Evolutionary conservation across 306 rosid genomes (phyloP), one percentile per base, ranked within the genome.

Genomic region (Castanea mollissima): DNA sequence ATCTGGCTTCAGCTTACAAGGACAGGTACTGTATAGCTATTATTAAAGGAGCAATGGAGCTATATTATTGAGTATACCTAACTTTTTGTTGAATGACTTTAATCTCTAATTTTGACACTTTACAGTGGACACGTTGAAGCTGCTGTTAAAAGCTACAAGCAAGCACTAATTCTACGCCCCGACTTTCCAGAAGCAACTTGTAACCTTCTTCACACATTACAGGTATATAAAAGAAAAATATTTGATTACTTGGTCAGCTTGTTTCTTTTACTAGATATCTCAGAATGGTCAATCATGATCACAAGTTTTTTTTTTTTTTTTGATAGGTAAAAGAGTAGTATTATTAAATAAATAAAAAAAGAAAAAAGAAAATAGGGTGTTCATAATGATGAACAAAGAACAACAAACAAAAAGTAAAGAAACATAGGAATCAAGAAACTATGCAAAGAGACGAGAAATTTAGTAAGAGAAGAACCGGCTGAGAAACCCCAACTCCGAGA

Each of bases 101-200:
- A 55, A 69, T 75, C 29, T 27, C n/a, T 19, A 46, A 20, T 41
- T 76, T 72, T 62, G 73, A 49, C 67, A 4, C 82, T 77, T 77
- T 76, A 76, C 89, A 96, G 99, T 87, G 98, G 97, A 78, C 98
- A 20, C 78, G 99, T 96, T 58, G 99, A 96, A 81, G 94, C 89
- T 65, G 98, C 99, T 76, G 85, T 91, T 16, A 91, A 89, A 87
- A 89, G 98, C 89, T 96, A 96, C 70, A 90, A 80, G 67, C 97
- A 93, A 84, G 97, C 99, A 55, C 74, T 96, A 86, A 41, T 73
- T 81, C 89, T 96, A 59, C 97, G 99, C 56, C 83, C 91, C 3
- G 99, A 96, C 46, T 96, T 96, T 81, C 98, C 99, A 31, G 99
- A 96, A 83, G 99, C 99, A 85, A 93, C 98, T 69, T 93, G 99